These are phyloP conservation scores for barrel medic (Medicago truncatula) DNA, from an alignment of 306 rosid species.

Conservation along the genomic window MtrunA17r5.0-ANR NC_053045.1:44855501-44856000, in stretches of 20 bases:
- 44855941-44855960: background rate
- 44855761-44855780: constrained; percentile 40
- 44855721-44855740: constrained; percentile 41
- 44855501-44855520: constrained; percentile 48
- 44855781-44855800: constrained; percentile 29
- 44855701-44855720: constrained; percentile 50
- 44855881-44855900: constrained; percentile 56
- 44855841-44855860: constrained; percentile 8
- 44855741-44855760: constrained; percentile 51
- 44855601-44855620: constrained; percentile 32
- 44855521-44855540: constrained; percentile 43
- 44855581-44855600: constrained; percentile 18
- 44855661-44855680: constrained; percentile 47
- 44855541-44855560: constrained; percentile 42
- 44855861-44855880: constrained; percentile 38
- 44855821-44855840: constrained; percentile 47
- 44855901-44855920: constrained; percentile 60
- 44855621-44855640: constrained; percentile 37
- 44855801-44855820: constrained; percentile 41
- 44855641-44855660: constrained; percentile 45
- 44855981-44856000: constrained; percentile 40
- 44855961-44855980: constrained; percentile 52
- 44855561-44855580: constrained; percentile 46
- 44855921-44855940: constrained; percentile 33
- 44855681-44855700: constrained; percentile 43